Evolutionary conservation across 768 basidiomycete genomes (phyloP).

Genomic region (Suillus subalutaceus): DNA sequence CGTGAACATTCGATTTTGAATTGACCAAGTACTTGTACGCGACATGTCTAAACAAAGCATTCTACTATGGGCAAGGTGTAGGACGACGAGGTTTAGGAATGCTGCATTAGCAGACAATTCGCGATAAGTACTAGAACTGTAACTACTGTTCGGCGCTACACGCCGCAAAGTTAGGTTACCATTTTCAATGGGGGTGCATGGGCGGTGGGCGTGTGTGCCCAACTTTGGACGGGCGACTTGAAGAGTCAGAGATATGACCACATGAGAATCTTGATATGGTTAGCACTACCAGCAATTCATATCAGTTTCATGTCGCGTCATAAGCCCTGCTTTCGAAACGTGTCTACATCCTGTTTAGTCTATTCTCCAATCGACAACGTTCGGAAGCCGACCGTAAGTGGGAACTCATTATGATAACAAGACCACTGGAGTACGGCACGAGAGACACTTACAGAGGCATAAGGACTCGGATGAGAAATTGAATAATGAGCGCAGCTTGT

Average conservation of each 20-base stretch:
- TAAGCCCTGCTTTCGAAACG: neutral
- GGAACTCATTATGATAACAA: neutral
- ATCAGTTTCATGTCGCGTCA: neutral
- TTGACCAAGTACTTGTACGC: too few species aligned
- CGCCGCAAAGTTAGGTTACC: too few species aligned
- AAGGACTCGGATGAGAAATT: neutral
- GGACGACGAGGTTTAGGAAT: too few species aligned
- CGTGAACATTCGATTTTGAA: too few species aligned
- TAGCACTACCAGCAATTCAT: neutral
- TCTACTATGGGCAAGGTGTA: too few species aligned
- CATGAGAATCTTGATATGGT: neutral
- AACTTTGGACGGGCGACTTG: neutral
- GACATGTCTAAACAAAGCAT: too few species aligned
- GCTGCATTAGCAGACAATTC: too few species aligned
- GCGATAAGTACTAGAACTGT: too few species aligned
- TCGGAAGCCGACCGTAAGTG: neutral
- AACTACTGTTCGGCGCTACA: too few species aligned
- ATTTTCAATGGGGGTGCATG: too few species aligned
- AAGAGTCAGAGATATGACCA: neutral
- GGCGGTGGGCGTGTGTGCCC: too few species aligned
- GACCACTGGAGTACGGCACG: neutral
- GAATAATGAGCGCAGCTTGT: neutral
- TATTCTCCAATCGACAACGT: neutral
- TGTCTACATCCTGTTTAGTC: neutral
- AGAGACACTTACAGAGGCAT: neutral